Evolutionary conservation across 176 grass and related monocot genomes (phyloP), one percentile per base, ranked within the genome.

Genomic region (Carex kokanica): DNA sequence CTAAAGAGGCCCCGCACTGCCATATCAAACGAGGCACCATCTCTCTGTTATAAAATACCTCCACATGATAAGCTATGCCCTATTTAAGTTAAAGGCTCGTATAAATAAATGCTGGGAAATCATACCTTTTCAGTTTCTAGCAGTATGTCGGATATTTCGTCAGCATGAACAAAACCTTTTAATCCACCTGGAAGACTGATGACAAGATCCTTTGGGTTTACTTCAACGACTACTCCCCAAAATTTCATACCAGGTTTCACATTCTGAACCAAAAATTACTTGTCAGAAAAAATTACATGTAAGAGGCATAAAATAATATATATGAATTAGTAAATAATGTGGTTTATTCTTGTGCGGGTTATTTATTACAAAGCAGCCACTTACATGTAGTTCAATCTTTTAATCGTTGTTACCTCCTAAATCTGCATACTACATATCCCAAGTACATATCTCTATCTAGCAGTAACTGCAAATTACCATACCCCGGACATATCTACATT

Each of bases 111-210:
- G 72, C 23, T 15, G 72, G n/a, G 15, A 6, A 57, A 78, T 64
- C 84, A 81, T 66, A 81, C 24, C 79, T 82, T 82, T 61, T 62
- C 62, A 27, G 34, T 82, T 15, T 74, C 51, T 82, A 85, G 55
- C 78, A 75, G 58, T 74, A 88, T 72, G 69, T 98, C 91, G 1
- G 84, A 88, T 15, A 90, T 81, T 87, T 98, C 92, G 47, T 98
- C 89, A 75, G 90, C 87, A 25, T 83, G 89, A 89, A 93, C 89
- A 88, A 93, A 98, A 32, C 95, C 95, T 88, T 89, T 94, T 78
- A 95, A 87, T 79, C 95, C 92, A 27, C 95, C 95, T 57, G 95
- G 92, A 86, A 98, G 92, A 90, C 90, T 90, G 64, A 98, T 78
- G 29, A 93, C 89, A 32, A 98, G 69, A 34, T 98, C 92, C 56